Base-by-base conservation (phyloP, 305 asterid species). In the Fraxinus ornus region DNA sequence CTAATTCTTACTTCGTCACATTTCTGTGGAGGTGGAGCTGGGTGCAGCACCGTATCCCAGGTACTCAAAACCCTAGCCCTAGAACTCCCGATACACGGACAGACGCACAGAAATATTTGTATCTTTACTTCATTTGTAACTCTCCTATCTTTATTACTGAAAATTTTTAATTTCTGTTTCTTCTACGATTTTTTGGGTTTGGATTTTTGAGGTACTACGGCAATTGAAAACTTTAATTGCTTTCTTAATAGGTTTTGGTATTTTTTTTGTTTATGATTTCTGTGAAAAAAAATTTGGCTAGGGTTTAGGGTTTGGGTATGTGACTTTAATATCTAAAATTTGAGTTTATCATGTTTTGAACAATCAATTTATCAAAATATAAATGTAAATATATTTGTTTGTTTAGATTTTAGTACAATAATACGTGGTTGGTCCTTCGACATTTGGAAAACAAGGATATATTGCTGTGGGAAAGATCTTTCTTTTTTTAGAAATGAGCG, bases 21-120 rank as follows among this genome's bases (percentile, higher is more conserved):
- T 75, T 79, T 78, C 52, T 78, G 90, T 84, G 92, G 88, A 79
- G 91, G 68, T 19, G 70, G 87, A 79, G 91, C 89, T 82, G 85
- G 76, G 82, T 57, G 91, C 90, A 81, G 87, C 88, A 85, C 78
- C 84, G 86, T 49, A 57, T 39, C 49, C 57, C 75, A 75, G 83
- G 80, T 86, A 66, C 82, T 64, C 76, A 24, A 81, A 7, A 83
- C 86, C 88, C 90, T 86, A 84, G 78, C 60, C 1, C 47, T 3
- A 2, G 17, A 33, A 71, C 26, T 7, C 21, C 17, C n/a, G 10
- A 9, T 37, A 41, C 66, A 39, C 64, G 44, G 36, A 32, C 12
- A n/a, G 17, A 32, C 10, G 21, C 36, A 30, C 10, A 62, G 5
- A 30, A 70, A 15, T 70, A 12, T 33, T 9, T 70, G 47, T n/a